Percentiles rank a stretch among this genome's conserved stretches.
phyloP scores from a whole-genome alignment of 148 eudicot species.

The Rhododendron vialii region DNA sequence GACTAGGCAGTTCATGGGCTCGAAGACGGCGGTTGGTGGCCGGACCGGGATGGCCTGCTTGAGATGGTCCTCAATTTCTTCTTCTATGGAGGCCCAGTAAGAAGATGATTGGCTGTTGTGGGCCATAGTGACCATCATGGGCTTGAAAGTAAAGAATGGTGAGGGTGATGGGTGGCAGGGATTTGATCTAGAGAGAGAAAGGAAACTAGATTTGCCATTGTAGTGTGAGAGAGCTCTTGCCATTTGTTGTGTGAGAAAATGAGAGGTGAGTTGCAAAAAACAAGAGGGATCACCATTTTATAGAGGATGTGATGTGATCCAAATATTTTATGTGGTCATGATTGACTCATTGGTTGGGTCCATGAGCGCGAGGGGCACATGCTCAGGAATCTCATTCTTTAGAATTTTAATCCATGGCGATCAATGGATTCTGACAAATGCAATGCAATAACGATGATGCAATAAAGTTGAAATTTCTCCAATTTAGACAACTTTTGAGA shows the following conservation, averaged over 20 bases:
- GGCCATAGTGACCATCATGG: neutral
- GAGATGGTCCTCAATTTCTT: slow-evolving; percentile 29
- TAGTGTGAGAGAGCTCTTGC: slow-evolving; percentile 14
- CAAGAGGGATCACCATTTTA: neutral
- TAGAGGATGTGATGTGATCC: neutral
- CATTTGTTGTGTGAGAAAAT: slow-evolving; percentile 1
- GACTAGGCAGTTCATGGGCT: slow-evolving; percentile 49
- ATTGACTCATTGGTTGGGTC: too few relatives aligned
- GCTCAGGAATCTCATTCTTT: too few relatives aligned
- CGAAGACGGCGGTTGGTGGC: slow-evolving; percentile 26
- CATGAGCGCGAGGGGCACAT: too few relatives aligned
- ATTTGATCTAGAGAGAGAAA: neutral
- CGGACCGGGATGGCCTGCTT: slow-evolving; percentile 32
- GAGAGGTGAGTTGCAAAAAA: neutral
- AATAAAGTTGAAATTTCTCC: too few relatives aligned
- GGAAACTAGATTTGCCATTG: neutral
- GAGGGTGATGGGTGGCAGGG: slow-evolving; percentile 2
- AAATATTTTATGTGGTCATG: too few relatives aligned
- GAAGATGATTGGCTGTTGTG: slow-evolving; percentile 9
- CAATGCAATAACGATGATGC: too few relatives aligned
- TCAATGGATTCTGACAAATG: too few relatives aligned
- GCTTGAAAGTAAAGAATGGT: neutral
- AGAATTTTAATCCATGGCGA: too few relatives aligned
- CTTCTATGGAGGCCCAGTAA: slow-evolving; percentile 37
- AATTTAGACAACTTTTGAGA: too few relatives aligned